Percentiles rank a stretch among this genome's conserved stretches.
phyloP scores from a whole-genome alignment of 805 yeast species.

The Saccharomycopsis lassenensis region DNA sequence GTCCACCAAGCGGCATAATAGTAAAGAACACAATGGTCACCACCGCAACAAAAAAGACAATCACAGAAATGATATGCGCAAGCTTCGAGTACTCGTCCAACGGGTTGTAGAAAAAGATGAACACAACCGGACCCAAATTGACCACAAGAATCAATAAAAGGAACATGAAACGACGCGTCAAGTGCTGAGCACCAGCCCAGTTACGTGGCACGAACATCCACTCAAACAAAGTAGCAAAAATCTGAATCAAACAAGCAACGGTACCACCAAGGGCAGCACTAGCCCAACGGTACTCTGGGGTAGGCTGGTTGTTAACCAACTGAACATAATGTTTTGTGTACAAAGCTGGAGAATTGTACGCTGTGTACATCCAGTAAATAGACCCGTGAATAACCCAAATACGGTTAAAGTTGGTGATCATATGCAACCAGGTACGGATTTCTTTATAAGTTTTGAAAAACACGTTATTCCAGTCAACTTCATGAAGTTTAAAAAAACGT shows the following conservation, averaged over 20 bases:
- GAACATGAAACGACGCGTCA: constrained; percentile 77
- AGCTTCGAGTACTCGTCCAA: constrained; percentile 53
- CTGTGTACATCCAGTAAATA: constrained; percentile 88
- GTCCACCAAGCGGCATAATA: constrained; percentile 92
- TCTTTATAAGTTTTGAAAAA: constrained; percentile 95
- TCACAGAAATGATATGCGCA: constrained; percentile 71
- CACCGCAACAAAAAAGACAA: constrained; percentile 81
- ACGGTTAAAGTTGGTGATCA: constrained; percentile 92
- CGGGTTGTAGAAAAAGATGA: constrained; percentile 74
- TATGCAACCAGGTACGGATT: constrained; percentile 94
- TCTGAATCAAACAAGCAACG: constrained; percentile 71
- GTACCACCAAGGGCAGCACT: constrained; percentile 88
- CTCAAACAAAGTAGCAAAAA: constrained; percentile 80
- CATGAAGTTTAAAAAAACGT: constrained; percentile 83
- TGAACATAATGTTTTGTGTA: constrained; percentile 84
- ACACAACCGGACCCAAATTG: constrained; percentile 80
- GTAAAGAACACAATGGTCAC: constrained; percentile 80
- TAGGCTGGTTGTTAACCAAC: constrained; percentile 74
- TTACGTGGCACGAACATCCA: constrained; percentile 95
- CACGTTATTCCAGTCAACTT: constrained; percentile 82
- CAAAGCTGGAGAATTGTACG: constrained; percentile 84
- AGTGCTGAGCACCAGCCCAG: constrained; percentile 99
- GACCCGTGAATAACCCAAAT: constrained; percentile 93
- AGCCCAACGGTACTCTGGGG: constrained; percentile 87
- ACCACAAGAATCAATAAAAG: constrained; percentile 51